Percentiles rank a stretch among this genome's conserved stretches.
Evolutionary conservation across 1,284 basidiomycete genomes (phyloP).

Genomic region (Cryptococcus sp.): DNA sequence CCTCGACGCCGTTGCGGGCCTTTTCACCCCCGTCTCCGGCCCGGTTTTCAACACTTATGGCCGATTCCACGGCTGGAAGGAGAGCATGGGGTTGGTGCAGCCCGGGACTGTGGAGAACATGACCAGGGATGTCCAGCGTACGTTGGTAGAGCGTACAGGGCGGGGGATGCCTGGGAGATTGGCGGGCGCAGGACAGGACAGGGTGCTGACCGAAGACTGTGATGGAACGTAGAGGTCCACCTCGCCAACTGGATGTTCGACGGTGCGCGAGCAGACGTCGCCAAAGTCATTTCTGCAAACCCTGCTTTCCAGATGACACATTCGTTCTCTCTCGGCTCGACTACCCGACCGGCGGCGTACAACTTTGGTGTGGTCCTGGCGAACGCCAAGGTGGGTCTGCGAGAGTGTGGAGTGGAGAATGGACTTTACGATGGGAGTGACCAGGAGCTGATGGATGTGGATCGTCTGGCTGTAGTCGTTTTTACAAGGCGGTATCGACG

Average conservation of each 20-base stretch:
- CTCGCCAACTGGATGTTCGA: constrained; percentile 95
- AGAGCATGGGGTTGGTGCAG: constrained; percentile 72
- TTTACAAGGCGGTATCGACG: constrained; percentile 90
- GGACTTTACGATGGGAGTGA: neutral
- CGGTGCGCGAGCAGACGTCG: constrained; percentile 91
- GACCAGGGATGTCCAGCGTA: constrained; percentile 84
- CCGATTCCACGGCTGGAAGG: constrained; percentile 74
- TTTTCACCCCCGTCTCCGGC: constrained; percentile 44
- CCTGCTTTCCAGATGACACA: constrained; percentile 98
- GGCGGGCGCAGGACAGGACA: neutral
- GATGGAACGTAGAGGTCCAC: constrained; percentile 65
- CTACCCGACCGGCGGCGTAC: constrained; percentile 72
- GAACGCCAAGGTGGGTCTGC: constrained; percentile 64
- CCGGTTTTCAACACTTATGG: constrained; percentile 65
- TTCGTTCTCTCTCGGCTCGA: constrained; percentile 65
- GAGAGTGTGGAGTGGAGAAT: neutral
- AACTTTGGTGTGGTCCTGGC: constrained; percentile 94
- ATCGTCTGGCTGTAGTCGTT: too few relatives aligned
- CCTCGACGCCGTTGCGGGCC: constrained; percentile 38
- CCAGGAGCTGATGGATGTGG: neutral
- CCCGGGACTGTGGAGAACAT: constrained; percentile 88
- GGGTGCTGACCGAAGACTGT: neutral
- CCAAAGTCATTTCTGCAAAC: constrained; percentile 87
- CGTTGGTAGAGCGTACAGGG: constrained; percentile 29
- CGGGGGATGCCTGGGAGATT: neutral